phyloP scores from a whole-genome alignment of 2,329 filamentous ascomycete genomes.

The Eutypella sp. region DNA sequence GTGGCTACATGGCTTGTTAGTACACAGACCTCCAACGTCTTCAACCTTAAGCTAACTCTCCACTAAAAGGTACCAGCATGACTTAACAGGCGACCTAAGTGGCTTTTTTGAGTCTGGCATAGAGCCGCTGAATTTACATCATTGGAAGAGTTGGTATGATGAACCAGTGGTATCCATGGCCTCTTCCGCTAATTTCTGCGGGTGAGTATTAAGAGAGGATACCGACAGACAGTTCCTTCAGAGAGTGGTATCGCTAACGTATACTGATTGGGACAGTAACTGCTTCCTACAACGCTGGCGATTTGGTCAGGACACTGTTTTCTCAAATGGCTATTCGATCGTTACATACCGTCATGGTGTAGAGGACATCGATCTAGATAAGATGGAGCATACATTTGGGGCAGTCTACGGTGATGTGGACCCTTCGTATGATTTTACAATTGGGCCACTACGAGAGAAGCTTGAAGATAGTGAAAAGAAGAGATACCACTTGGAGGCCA shows the following conservation, averaged over 20 bases:
- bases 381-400: conserved; percentile 48
- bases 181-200: conserved; percentile 43
- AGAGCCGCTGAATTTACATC: conserved; percentile 49
- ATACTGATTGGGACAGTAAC: conserved; percentile 16
- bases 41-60: background rate
- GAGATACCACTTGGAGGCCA: background rate
- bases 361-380: conserved; percentile 33
- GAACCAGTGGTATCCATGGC: conserved; percentile 43
- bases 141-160: conserved; percentile 56
- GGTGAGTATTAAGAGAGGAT: conserved; percentile 15
- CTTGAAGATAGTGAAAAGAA: background rate
- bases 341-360: conserved; percentile 37
- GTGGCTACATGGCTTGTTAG: conserved; percentile 39
- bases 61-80: conserved; percentile 40
- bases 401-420: conserved; percentile 32
- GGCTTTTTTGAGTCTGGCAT: conserved; percentile 54
- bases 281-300: conserved; percentile 52
- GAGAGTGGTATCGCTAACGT: background rate
- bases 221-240: background rate
- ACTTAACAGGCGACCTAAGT: conserved; percentile 46
- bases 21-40: background rate
- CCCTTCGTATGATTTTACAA: background rate
- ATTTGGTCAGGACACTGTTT: conserved; percentile 35
- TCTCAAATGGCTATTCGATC: conserved; percentile 54
- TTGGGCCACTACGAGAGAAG: conserved; percentile 1